A percentile compares a stretch with the other conserved stretches of the same genome.
phyloP scores from a whole-genome alignment of 2,329 filamentous ascomycete genomes.

The Claviceps sp. region DNA sequence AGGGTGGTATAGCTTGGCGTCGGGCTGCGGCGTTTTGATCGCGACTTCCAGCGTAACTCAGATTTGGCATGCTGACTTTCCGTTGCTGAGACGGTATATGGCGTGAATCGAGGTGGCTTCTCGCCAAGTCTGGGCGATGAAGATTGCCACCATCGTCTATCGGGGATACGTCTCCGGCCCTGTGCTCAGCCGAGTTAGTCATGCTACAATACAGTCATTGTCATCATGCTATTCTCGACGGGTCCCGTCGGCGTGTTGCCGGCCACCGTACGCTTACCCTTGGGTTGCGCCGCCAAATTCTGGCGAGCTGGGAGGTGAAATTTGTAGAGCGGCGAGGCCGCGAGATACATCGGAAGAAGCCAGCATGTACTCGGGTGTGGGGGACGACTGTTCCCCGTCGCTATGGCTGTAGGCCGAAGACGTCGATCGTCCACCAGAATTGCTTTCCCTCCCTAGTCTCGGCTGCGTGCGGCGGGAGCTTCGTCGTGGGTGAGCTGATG shows the following conservation, averaged over 20 bases:
- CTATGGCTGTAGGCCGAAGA: conserved; percentile 42
- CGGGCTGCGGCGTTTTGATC: neutral
- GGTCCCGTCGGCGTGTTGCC: neutral
- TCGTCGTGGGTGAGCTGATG: conserved; percentile 21
- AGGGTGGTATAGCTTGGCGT: neutral
- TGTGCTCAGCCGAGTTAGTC: conserved; percentile 8
- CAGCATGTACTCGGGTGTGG: conserved; percentile 24
- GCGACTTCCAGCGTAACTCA: neutral
- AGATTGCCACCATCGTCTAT: conserved; percentile 32
- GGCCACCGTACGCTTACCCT: conserved; percentile 23
- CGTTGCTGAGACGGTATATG: conserved; percentile 7
- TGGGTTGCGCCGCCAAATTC: conserved; percentile 25
- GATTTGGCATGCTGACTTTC: conserved; percentile 1
- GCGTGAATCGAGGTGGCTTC: conserved; percentile 6
- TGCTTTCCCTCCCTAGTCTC: conserved; percentile 8
- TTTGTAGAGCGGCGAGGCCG: conserved; percentile 28
- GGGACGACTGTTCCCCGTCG: conserved; percentile 9
- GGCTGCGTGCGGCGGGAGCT: conserved; percentile 19
- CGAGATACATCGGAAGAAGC: conserved; percentile 15
- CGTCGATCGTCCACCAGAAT: conserved; percentile 29
- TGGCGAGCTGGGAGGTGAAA: conserved; percentile 46
- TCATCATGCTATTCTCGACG: neutral
- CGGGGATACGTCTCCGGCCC: conserved; percentile 34
- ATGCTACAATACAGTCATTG: neutral
- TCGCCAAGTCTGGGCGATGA: conserved; percentile 14